phyloP scores from a whole-genome alignment of 2,329 filamentous ascomycete genomes.

The Trichoderma semiorbis region DNA sequence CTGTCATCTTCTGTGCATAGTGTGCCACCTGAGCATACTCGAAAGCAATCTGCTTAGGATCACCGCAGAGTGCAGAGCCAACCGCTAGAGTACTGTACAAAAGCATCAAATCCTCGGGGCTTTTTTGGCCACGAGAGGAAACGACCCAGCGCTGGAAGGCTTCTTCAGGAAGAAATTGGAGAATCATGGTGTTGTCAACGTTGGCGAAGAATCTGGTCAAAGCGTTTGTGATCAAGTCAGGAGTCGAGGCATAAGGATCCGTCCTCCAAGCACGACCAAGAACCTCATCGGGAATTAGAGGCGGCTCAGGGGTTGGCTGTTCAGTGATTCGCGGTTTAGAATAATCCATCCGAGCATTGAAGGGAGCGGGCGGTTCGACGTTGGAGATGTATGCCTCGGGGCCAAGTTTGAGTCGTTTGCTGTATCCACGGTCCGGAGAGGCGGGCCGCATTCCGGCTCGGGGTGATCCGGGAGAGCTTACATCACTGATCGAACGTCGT shows the following conservation, averaged over 20 bases:
- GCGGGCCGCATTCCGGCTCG: conserved; percentile 35
- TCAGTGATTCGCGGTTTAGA: conserved; percentile 36
- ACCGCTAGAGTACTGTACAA: conserved; percentile 43
- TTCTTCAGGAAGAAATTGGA: conserved; percentile 41
- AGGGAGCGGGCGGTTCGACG: conserved; percentile 31
- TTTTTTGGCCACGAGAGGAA: conserved; percentile 35
- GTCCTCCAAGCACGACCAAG: conserved; percentile 48
- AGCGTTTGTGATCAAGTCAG: conserved; percentile 38
- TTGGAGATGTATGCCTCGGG: conserved; percentile 44
- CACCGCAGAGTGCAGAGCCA: conserved; percentile 39
- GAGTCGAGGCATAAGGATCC: conserved; percentile 46
- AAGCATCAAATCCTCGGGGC: conserved; percentile 44
- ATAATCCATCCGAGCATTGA: conserved; percentile 35
- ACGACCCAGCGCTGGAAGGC: conserved; percentile 38
- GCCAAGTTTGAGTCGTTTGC: conserved; percentile 49
- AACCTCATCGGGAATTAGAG: conserved; percentile 48
- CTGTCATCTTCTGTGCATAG: conserved; percentile 44
- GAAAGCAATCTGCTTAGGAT: conserved; percentile 35
- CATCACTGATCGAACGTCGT: conserved; percentile 40
- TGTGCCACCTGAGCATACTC: conserved; percentile 52
- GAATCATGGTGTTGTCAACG: conserved; percentile 40
- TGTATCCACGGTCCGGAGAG: conserved; percentile 35
- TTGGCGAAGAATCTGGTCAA: conserved; percentile 43
- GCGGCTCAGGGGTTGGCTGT: conserved; percentile 39
- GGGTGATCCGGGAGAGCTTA: conserved; percentile 49